Percentiles rank a stretch among this genome's conserved stretches.
Conservation (phyloP, 2,329 filamentous ascomycete species). For the Coniella vitis region DNA sequence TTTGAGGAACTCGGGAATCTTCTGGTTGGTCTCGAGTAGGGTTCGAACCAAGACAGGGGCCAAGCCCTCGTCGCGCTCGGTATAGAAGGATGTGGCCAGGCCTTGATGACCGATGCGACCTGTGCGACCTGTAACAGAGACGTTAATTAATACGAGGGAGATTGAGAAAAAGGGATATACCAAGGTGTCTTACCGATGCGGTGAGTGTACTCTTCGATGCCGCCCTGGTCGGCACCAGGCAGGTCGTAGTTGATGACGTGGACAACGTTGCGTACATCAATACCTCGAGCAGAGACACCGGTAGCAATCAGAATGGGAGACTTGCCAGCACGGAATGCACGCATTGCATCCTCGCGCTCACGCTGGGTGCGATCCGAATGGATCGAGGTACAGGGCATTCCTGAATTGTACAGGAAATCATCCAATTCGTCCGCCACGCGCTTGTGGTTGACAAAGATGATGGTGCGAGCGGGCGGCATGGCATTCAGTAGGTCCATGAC, state of each 20-base stretch:
- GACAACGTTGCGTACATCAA: slow-evolving; percentile 80
- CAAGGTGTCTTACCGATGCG: slow-evolving; percentile 67
- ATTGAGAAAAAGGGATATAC: neutral
- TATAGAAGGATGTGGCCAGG: slow-evolving; percentile 83
- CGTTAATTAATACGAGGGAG: neutral
- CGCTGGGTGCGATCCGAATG: slow-evolving; percentile 80
- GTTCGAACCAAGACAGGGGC: slow-evolving; percentile 71
- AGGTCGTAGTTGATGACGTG: slow-evolving; percentile 94
- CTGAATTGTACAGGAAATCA: slow-evolving; percentile 75
- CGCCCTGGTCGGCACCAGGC: slow-evolving; percentile 67
- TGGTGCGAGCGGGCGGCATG: slow-evolving; percentile 65
- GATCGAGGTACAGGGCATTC: slow-evolving; percentile 79
- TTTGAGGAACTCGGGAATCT: slow-evolving; percentile 75
- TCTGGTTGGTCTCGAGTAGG: slow-evolving; percentile 71
- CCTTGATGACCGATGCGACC: slow-evolving; percentile 87
- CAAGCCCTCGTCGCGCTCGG: slow-evolving; percentile 66
- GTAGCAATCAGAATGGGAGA: slow-evolving; percentile 80
- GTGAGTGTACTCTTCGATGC: slow-evolving; percentile 89
- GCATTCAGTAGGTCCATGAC: slow-evolving; percentile 67
- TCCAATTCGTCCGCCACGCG: slow-evolving; percentile 74
- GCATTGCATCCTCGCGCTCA: slow-evolving; percentile 88
- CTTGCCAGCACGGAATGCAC: slow-evolving; percentile 69
- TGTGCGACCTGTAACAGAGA: slow-evolving; percentile 64
- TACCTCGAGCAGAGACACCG: slow-evolving; percentile 77
- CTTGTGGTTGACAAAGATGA: slow-evolving; percentile 87